phyloP scores from a whole-genome alignment of 1,284 basidiomycete species.

The Trichosporon inkin region DNA sequence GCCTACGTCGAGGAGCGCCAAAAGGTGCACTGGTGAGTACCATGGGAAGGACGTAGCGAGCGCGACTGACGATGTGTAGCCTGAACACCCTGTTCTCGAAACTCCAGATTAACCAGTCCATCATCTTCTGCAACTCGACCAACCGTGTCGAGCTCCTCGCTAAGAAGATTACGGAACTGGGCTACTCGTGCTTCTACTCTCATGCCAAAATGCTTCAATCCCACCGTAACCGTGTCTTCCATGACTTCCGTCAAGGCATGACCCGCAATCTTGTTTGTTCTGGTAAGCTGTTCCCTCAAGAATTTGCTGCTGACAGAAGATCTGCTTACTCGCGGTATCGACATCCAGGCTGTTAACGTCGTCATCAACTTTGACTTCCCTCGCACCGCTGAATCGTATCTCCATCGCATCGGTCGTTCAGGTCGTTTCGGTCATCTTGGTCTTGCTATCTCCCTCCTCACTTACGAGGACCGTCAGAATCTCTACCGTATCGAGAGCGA shows the following conservation, averaged over 20 bases:
- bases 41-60: no score
- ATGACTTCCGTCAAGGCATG: constrained; percentile 97
- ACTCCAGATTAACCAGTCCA: constrained; percentile 99
- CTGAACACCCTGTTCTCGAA: constrained; percentile 44
- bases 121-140: constrained; percentile 99
- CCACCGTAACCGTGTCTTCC: constrained; percentile 98
- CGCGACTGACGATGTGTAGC: constrained; percentile 5
- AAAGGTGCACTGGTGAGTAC: constrained; percentile 80
- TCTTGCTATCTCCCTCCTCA: constrained; percentile 92
- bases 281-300: constrained; percentile 44
- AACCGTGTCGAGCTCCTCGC: constrained; percentile 98
- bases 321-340: constrained; percentile 96
- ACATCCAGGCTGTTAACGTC: constrained; percentile 99
- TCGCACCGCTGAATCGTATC: constrained; percentile 96
- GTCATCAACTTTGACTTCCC: constrained; percentile 99
- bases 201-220: constrained; percentile 99
- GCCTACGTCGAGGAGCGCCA: constrained; percentile 98
- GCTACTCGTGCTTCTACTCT: constrained; percentile 99
- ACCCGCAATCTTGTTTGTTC: constrained; percentile 97
- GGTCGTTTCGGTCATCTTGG: constrained; percentile 97
- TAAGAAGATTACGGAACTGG: constrained; percentile 98
- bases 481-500: constrained; percentile 97
- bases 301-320: constrained; percentile 56
- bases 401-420: constrained; percentile 83
- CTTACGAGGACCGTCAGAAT: constrained; percentile 96